Conservation (phyloP, 768 basidiomycete species). For the Lyophyllum decastes region DNA sequence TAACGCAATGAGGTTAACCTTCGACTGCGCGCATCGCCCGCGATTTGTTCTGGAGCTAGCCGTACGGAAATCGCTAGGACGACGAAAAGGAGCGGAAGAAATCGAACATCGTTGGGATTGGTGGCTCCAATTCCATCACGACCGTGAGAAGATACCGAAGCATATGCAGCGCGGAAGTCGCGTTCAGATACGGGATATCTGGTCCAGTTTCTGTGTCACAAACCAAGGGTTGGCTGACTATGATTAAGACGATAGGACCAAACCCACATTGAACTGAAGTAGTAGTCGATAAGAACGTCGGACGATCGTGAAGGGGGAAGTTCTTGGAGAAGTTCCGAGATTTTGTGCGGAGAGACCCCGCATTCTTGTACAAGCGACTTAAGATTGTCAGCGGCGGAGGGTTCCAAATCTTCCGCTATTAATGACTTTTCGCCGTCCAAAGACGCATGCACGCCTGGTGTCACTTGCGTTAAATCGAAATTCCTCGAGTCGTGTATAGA, state of each 20-base stretch:
- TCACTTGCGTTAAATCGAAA: conserved; percentile 11
- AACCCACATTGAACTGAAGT: conserved; percentile 67
- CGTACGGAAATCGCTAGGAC: conserved; percentile 87
- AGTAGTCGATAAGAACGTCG: conserved; percentile 81
- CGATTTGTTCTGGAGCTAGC: conserved; percentile 83
- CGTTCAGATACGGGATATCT: conserved; percentile 88
- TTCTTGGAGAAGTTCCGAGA: conserved; percentile 86
- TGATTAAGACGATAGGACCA: conserved; percentile 10
- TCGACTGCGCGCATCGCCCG: conserved; percentile 73
- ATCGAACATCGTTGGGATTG: conserved; percentile 77
- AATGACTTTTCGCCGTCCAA: conserved; percentile 13
- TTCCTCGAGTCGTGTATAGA: conserved; percentile 12
- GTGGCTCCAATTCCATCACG: conserved; percentile 58
- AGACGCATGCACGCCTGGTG: conserved; percentile 1
- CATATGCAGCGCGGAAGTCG: conserved; percentile 75
- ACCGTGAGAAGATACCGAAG: conserved; percentile 62
- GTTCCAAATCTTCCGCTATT: conserved; percentile 47
- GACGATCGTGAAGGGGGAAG: conserved; percentile 78
- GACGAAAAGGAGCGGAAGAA: conserved; percentile 90
- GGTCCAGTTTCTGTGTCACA: conserved; percentile 76
- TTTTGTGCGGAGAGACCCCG: conserved; percentile 88
- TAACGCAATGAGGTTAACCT: conserved; percentile 84
- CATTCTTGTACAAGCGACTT: conserved; percentile 89
- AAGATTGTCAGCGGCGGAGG: conserved; percentile 76
- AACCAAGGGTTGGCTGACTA: background rate